A percentile compares a stretch with the other conserved stretches of the same genome.
These are phyloP conservation scores for Dentipellis sp. DNA, from an alignment of 768 basidiomycete genomes.

Conservation along the genomic window DNA sequence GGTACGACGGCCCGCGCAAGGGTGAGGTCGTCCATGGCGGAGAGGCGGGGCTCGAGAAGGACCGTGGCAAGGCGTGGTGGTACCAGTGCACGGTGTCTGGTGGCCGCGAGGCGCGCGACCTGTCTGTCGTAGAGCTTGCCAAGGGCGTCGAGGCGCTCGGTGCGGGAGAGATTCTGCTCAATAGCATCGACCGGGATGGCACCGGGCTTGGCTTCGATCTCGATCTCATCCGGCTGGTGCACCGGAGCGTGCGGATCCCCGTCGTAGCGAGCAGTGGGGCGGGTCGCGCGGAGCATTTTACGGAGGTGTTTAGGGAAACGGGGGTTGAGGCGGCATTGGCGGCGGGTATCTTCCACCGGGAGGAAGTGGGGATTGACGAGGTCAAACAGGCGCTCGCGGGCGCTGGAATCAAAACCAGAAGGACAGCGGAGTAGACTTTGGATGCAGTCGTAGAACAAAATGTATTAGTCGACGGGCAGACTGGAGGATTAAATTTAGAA, in stretches of 20 bases:
- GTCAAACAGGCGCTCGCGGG: conserved; percentile 56
- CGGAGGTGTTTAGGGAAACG: conserved; percentile 75
- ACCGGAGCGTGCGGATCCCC: conserved; percentile 72
- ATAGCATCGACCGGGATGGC: conserved; percentile 95
- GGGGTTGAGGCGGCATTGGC: conserved; percentile 87
- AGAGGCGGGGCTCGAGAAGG: conserved; percentile 38
- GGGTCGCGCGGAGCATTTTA: conserved; percentile 73
- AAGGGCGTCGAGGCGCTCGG: conserved; percentile 85
- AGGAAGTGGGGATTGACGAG: conserved; percentile 73
- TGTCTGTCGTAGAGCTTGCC: conserved; percentile 90
- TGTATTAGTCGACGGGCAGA: too few relatives aligned
- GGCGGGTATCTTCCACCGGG: conserved; percentile 94
- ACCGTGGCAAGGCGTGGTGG: conserved; percentile 85
- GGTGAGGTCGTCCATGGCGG: conserved; percentile 47
- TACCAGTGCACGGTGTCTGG: conserved; percentile 97
- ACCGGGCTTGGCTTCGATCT: conserved; percentile 88
- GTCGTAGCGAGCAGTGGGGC: conserved; percentile 95
- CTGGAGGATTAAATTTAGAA: too few relatives aligned
- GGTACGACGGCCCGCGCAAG: conserved; percentile 62
- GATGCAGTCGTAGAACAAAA: neutral
- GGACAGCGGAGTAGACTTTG: neutral
- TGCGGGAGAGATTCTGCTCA: conserved; percentile 91
- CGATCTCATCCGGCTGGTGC: conserved; percentile 71
- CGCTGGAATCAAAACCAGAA: conserved; percentile 33
- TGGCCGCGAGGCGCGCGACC: conserved; percentile 71